These are phyloP conservation scores for Daucus carota DNA, from an alignment of 129 eudicot genomes.

Conservation along the genomic window DNA sequence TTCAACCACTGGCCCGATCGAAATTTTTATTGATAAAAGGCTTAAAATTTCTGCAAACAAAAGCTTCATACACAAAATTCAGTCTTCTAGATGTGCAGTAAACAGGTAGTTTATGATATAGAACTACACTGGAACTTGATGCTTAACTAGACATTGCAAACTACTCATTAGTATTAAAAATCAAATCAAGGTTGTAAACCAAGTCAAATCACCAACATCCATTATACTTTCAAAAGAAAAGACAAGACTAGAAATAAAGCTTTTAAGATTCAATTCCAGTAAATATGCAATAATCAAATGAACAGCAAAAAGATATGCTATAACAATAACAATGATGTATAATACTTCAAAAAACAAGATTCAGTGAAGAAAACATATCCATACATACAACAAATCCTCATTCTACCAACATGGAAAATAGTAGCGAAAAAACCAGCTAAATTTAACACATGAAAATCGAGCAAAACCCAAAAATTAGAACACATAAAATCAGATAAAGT, in stretches of 20 bases:
- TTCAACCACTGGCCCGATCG: background rate
- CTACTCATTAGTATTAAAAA: background rate
- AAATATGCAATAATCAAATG: background rate
- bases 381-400: background rate
- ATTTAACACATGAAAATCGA: background rate
- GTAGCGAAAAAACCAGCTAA: background rate
- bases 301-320: background rate
- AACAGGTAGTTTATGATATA: background rate
- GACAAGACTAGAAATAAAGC: background rate
- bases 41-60: background rate
- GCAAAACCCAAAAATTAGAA: background rate
- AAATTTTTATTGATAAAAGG: background rate
- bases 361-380: background rate
- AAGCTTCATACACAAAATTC: background rate
- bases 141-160: background rate
- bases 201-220: background rate
- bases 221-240: background rate
- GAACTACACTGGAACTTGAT: background rate
- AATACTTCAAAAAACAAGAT: no score
- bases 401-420: background rate
- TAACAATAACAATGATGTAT: background rate
- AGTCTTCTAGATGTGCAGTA: background rate
- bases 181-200: background rate
- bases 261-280: background rate
- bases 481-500: background rate